Conservation (phyloP, 1,284 basidiomycete genomes). For the Phellopilus nigrolimitatus region DNA sequence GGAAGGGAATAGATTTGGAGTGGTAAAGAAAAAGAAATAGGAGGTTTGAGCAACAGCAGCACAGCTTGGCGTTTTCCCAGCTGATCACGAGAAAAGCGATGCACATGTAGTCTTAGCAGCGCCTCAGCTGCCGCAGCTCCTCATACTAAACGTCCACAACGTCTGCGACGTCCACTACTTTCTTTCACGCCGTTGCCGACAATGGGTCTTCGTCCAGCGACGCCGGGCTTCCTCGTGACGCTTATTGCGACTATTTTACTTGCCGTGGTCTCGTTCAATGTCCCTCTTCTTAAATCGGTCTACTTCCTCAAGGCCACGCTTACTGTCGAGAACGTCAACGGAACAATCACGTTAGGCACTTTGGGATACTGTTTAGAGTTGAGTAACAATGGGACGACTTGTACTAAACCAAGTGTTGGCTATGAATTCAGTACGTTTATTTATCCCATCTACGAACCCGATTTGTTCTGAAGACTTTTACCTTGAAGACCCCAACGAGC, state of each 20-base stretch:
- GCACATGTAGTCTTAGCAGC: too few species aligned
- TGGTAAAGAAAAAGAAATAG: too few species aligned
- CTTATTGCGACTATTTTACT: slow-evolving; percentile 70
- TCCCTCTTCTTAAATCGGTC: slow-evolving; percentile 78
- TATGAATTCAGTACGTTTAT: slow-evolving; percentile 66
- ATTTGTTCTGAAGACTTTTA: slow-evolving; percentile 15
- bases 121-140: too few species aligned
- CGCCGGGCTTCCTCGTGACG: slow-evolving; percentile 80
- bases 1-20: too few species aligned
- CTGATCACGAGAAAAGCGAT: too few species aligned
- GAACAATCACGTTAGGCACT: slow-evolving; percentile 75
- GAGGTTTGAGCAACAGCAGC: too few species aligned
- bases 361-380: slow-evolving; percentile 76
- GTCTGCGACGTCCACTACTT: neutral
- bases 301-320: slow-evolving; percentile 80
- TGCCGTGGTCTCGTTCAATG: slow-evolving; percentile 80
- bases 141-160: too few species aligned
- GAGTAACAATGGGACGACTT: slow-evolving; percentile 47
- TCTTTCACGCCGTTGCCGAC: neutral
- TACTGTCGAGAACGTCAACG: slow-evolving; percentile 42
- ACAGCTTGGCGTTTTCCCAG: too few species aligned
- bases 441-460: too few species aligned
- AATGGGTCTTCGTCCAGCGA: slow-evolving; percentile 62
- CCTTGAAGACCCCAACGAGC: slow-evolving; percentile 65
- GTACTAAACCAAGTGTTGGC: slow-evolving; percentile 74